These are phyloP conservation scores for Komagataella kurtzmanii DNA, from an alignment of 805 yeast genomes.

Conservation along the genomic window DNA sequence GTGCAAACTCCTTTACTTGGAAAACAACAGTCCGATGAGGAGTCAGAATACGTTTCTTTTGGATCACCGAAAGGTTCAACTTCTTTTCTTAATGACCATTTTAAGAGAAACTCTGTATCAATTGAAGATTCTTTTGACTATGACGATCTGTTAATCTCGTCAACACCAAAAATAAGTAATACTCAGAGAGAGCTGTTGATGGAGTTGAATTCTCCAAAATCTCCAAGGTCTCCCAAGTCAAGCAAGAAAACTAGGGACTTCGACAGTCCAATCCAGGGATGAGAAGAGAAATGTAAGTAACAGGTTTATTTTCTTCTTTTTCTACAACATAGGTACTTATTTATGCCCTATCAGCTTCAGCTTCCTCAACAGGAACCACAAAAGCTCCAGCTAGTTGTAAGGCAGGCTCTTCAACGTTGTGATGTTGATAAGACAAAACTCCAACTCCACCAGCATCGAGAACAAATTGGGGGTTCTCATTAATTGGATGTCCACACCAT, in stretches of 20 bases:
- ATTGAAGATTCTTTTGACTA: not conserved
- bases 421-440: conserved; percentile 81
- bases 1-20: not conserved
- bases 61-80: conserved; percentile 20
- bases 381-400: conserved; percentile 76
- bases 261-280: not conserved
- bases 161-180: not conserved
- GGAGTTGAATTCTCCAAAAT: not conserved
- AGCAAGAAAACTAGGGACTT: not conserved
- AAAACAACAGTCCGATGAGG: conserved; percentile 5
- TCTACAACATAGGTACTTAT: not conserved
- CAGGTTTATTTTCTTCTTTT: not conserved
- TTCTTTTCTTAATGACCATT: conserved; percentile 6
- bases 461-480: conserved; percentile 63
- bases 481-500: conserved; percentile 58
- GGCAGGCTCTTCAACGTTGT: conserved; percentile 78
- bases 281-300: not conserved
- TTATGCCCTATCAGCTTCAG: conserved; percentile 14
- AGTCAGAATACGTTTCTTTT: conserved; percentile 23
- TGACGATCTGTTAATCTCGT: not conserved
- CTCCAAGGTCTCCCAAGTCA: not conserved
- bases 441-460: conserved; percentile 95
- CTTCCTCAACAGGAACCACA: conserved; percentile 53
- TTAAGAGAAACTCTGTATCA: not conserved
- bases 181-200: not conserved